Evolutionary conservation across 2,329 filamentous ascomycete genomes (phyloP), one percentile per base, ranked within the genome.

Genomic region (Talaromyces funiculosus): DNA sequence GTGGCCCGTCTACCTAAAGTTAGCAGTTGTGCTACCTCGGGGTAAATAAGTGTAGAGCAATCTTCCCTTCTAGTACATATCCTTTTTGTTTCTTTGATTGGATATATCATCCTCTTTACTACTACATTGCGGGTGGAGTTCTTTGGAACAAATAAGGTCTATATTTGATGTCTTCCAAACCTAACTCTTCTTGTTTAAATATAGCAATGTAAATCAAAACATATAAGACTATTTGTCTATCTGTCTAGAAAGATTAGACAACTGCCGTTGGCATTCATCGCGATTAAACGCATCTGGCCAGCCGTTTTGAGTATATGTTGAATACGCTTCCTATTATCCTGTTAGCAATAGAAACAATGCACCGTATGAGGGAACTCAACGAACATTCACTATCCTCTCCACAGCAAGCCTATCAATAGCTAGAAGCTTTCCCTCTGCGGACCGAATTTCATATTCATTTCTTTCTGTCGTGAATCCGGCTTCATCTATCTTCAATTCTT

Each of bases 1-100:
- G 81, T n/a, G 80, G 80, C 16, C 59, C 62, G 6, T 56, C 62
- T 8, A 37, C 55, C 20, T 63, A 37, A 53, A 35, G 16, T 14
- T 26, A 38, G 33, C 31, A 51, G 45, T 12, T 1, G 9, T 51
- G 26, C 47, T 51, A 12, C 26, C n/a, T 35, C 12, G 20, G 18
- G 20, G 35, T 38, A 24, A 38, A 9, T 18, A 18, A 24, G 14
- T 54, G 33, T 22, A 5, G 29, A 40, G 8, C 14, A 38, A 26
- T 16, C 4, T 40, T 54, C 24, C 10, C 31, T 53, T 35, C 35
- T 53, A 38, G 51, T 53, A 53, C 18, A 35, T 53, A 37, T n/a
- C n/a, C 51, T 35, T 53, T 38, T 53, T n/a, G 3, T 37, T 22
- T n/a, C 10, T 22, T 53, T 53, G 18, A 53, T n/a, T 53, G 18